Evolutionary conservation across 306 rosid genomes (phyloP), one percentile per base, ranked within the genome.

Genomic region (Geum urbanum): DNA sequence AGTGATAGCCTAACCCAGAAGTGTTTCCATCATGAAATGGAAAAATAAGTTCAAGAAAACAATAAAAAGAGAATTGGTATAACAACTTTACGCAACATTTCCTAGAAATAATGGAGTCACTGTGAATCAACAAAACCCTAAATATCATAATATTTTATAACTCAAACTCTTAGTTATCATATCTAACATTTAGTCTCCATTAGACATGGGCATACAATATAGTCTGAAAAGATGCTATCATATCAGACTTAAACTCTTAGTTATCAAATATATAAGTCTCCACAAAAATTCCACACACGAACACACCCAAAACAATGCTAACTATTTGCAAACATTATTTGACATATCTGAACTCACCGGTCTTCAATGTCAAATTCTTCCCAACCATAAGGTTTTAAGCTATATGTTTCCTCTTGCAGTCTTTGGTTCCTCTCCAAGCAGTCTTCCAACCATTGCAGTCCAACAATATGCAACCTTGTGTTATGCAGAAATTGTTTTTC

Each of bases 381-480:
- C 63, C 73, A 70, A 63, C 78, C 75, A 76, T 35, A 50, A 74
- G 90, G 84, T 82, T 79, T 87, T 80, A 90, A 77, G 80, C 85
- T 84, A 77, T 94, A 94, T 71, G 86, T 65, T 77, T 77, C 90
- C 79, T 88, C 98, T 75, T 83, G 88, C 67, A 94, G 64, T 77
- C 90, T 88, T 63, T 49, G 75, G 75, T 80, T 72, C 64, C 81
- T 81, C 71, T 75, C 83, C 74, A 80, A 57, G 77, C 83, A 88
- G 74, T 90, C 98, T 77, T 90, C 97, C 66, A 90, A 78, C 98
- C 98, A 92, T 76, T 82, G 92, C 59, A 89, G 83, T 77, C 78
- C 72, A 72, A 92, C 88, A 19, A 90, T 48, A 72, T 86, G 87
- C 82, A 90, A 65, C 80, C 72, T 79, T 79, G 81, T 82, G 69